A percentile compares a stretch with the other conserved stretches of the same genome.
Evolutionary conservation across 305 asterid genomes (phyloP).

Genomic region (Salvia sclarea): DNA sequence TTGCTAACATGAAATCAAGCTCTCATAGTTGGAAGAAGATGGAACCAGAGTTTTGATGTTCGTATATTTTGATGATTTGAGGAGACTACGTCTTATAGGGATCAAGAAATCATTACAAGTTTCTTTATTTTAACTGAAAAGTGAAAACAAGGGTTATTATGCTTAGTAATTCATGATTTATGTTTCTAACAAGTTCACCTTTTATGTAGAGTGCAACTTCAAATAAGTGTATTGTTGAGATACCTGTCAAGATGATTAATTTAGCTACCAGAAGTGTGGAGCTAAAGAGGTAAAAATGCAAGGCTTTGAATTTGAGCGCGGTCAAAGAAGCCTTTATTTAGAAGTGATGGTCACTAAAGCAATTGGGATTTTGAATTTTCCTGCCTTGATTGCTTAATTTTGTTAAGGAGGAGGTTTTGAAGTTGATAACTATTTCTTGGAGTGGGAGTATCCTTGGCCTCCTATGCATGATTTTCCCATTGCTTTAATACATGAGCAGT

Average conservation of each 20-base stretch:
- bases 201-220: background rate
- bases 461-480: background rate
- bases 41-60: background rate
- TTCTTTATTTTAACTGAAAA: background rate
- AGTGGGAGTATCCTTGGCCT: background rate
- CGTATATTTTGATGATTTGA: background rate
- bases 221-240: background rate
- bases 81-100: background rate
- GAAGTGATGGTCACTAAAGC: background rate
- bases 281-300: background rate
- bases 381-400: background rate
- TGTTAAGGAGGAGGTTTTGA: background rate
- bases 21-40: background rate
- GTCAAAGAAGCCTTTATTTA: background rate
- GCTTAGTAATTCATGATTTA: background rate
- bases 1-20: background rate
- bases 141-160: background rate
- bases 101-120: background rate
- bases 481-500: background rate
- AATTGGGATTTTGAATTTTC: background rate
- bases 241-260: slow-evolving; percentile 4
- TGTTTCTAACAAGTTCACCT: background rate
- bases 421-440: background rate
- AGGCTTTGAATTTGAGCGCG: slow-evolving; percentile 3
- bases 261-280: background rate